Conservation (phyloP, 2,329 filamentous ascomycete species). For the Diplocarpon mali region DNA sequence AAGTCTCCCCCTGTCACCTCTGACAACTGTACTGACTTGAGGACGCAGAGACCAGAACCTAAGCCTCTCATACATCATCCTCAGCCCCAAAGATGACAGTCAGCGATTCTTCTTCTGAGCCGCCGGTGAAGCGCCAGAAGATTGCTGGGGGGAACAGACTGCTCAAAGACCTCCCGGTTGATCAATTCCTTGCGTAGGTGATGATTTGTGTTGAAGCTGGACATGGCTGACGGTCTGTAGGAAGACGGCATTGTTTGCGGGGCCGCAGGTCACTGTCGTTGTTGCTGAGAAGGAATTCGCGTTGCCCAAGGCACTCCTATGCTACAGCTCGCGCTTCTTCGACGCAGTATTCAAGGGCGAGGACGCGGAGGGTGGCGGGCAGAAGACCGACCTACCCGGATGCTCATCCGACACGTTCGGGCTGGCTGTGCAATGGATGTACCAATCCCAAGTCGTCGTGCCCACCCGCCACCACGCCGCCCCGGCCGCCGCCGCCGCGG, state of each 20-base stretch:
- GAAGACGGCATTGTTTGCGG: not conserved
- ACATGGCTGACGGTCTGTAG: not conserved
- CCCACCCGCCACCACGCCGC: conserved; percentile 18
- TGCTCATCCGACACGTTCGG: conserved; percentile 7
- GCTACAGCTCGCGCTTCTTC: conserved; percentile 10
- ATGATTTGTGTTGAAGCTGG: not conserved
- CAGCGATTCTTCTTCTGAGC: not conserved
- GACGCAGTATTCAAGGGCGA: conserved; percentile 7
- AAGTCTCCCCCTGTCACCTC: no score
- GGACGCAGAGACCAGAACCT: not conserved
- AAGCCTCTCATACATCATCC: not conserved
- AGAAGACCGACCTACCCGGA: conserved; percentile 3
- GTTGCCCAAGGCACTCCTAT: conserved; percentile 7
- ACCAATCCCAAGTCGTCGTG: conserved; percentile 3
- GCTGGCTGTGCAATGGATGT: conserved; percentile 11
- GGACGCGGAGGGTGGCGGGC: conserved; percentile 1
- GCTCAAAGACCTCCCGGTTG: conserved; percentile 3
- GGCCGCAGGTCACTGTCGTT: conserved; percentile 6
- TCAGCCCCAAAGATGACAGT: not conserved
- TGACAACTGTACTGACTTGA: no score
- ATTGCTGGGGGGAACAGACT: not conserved
- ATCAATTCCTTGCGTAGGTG: conserved; percentile 1
- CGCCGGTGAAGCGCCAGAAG: not conserved
- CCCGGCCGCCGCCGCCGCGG: not conserved
- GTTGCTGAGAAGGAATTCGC: conserved; percentile 1